Base-by-base conservation (phyloP, 148 eudicot species). In the Nepenthes gracilis region DNA sequence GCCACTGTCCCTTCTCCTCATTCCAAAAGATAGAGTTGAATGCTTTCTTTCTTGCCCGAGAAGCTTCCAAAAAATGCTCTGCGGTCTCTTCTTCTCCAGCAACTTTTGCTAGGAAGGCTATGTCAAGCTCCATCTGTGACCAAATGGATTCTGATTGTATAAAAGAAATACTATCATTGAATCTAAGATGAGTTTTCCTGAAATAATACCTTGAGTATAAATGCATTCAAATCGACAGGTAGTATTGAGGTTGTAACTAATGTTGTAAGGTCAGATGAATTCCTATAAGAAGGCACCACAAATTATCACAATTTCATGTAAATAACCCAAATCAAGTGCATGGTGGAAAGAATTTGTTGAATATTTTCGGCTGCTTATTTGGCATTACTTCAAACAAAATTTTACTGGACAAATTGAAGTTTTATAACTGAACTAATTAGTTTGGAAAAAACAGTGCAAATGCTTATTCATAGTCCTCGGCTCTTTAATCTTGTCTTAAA, bases 171-270 rank as follows among this genome's bases (percentile, higher is more conserved):
- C 1, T 35, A 54, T 38, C 7, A 6, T 35, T 33, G n/a, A 55
- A 57, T 47, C 67, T 36, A 57, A 49, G 2, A 2, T 8, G 33
- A 43, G 6, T n/a, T 1, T 48, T 36, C 23, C 11, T 9, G 12
- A 9, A 57, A 61, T 13, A 60, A 55, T 78, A 84, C 98, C 88
- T 92, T 85, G 34, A 92, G 82, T 67, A 92, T 54, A 70, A 82
- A 84, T n/a, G 91, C 77, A 76, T 92, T 92, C 74, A 92, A 80
- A 70, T 92, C 98, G 45, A 92, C 98, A 8, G 98, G 98, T 66
- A 88, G 0, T 53, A 92, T 76, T 54, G 80, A 73, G 62, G 96
- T 92, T 47, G 91, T 76, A 59, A 80, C 57, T 73, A 86, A 67
- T 67, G 98, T 83, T 74, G 98, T 72, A 62, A 88, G 83, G 76